Evolutionary conservation across 371 early-diverging fungal genomes (phyloP).

Genomic region (Syncephalastrum contaminatum): DNA sequence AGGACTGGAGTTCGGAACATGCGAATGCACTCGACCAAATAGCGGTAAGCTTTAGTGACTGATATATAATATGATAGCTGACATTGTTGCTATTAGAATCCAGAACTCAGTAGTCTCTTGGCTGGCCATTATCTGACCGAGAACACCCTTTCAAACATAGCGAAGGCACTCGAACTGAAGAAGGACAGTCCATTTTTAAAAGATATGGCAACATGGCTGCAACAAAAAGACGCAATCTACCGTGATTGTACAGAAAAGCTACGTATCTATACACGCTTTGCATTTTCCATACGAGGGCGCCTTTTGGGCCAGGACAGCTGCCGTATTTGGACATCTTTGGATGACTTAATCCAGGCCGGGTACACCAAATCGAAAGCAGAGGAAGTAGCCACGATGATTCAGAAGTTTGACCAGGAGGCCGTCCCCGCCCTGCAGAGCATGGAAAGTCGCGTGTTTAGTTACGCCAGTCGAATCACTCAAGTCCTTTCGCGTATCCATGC

Average conservation of each 20-base stretch:
- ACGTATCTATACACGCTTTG: conserved; percentile 3
- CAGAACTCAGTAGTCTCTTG: too few relatives aligned
- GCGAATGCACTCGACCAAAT: too few relatives aligned
- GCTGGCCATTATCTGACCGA: too few relatives aligned
- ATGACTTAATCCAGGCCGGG: background rate
- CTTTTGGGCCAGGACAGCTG: conserved; percentile 13
- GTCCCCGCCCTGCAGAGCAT: conserved; percentile 12
- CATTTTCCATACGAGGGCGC: conserved; percentile 6
- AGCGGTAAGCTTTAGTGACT: too few relatives aligned
- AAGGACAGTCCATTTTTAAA: too few relatives aligned
- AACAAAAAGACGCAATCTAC: conserved; percentile 49
- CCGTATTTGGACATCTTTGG: conserved; percentile 4
- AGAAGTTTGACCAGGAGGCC: background rate
- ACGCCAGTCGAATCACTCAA: conserved; percentile 5
- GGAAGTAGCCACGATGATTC: conserved; percentile 1
- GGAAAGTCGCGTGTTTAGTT: conserved; percentile 12
- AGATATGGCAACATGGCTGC: conserved; percentile 45
- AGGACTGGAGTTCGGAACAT: too few relatives aligned
- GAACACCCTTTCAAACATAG: too few relatives aligned
- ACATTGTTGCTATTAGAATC: too few relatives aligned
- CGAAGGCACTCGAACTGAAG: too few relatives aligned
- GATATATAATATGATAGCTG: too few relatives aligned
- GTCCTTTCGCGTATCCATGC: background rate
- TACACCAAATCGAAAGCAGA: conserved; percentile 8
- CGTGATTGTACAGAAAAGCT: conserved; percentile 12